Percentiles rank a stretch among this genome's conserved stretches.
Conservation (phyloP, 202 grass and related monocot species). For the Elaeis oleifera region DNA sequence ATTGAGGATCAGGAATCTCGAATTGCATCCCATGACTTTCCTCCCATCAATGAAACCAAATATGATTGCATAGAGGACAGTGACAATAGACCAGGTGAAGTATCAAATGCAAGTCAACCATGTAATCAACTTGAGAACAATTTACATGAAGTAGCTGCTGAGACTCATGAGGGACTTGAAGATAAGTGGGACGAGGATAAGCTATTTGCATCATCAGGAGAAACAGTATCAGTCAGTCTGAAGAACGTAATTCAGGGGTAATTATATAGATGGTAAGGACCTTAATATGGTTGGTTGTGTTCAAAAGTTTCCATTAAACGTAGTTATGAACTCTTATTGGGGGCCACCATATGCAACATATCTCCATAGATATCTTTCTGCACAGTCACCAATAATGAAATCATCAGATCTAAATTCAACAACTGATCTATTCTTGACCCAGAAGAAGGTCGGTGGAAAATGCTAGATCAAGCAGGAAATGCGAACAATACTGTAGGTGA, state of each 20-base stretch:
- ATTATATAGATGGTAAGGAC: slow-evolving; percentile 33
- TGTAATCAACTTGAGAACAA: slow-evolving; percentile 29
- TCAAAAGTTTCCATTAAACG: slow-evolving; percentile 37
- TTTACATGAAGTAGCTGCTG: slow-evolving; percentile 19
- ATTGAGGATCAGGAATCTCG: slow-evolving; percentile 11
- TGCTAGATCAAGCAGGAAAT: slow-evolving; percentile 45
- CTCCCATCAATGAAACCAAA: slow-evolving; percentile 17
- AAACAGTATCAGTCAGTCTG: slow-evolving; percentile 24
- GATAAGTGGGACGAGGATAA: slow-evolving; percentile 14
- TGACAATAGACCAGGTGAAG: slow-evolving; percentile 25
- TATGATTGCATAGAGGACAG: slow-evolving; percentile 10
- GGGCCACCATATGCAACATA: slow-evolving; percentile 51
- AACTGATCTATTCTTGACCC: slow-evolving; percentile 83
- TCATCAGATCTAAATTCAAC: slow-evolving; percentile 33
- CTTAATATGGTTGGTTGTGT: slow-evolving; percentile 22
- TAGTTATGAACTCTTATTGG: slow-evolving; percentile 44
- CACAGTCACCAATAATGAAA: slow-evolving; percentile 39
- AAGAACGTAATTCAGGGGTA: slow-evolving; percentile 17
- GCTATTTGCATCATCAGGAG: slow-evolving; percentile 29
- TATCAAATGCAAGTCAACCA: slow-evolving; percentile 19
- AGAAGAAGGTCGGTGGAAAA: slow-evolving; percentile 89
- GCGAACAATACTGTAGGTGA: slow-evolving; percentile 23
- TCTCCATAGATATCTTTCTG: slow-evolving; percentile 44
- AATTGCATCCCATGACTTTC: slow-evolving; percentile 14
- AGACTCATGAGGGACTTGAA: background rate